Base-by-base conservation (phyloP, 1,139 yeast species). In the Schizosaccharomyces versatilis region DNA sequence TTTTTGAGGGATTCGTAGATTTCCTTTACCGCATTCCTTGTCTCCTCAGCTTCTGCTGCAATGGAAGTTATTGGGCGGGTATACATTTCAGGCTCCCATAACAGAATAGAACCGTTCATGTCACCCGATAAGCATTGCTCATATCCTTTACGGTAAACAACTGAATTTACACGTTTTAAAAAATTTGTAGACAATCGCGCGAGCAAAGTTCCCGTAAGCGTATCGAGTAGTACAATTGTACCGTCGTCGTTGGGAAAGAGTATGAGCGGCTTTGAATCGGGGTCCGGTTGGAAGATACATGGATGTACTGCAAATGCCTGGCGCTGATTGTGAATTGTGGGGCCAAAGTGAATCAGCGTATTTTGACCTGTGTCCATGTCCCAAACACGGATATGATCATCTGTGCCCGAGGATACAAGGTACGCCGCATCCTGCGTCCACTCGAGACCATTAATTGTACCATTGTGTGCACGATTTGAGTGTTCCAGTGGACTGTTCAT, bases 221-320 rank as follows among this genome's bases (percentile, higher is more conserved):
- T 71, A 36, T 84, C 71, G 60, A 73, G 81, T 53, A 84, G 73
- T 53, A 80, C 73, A 0, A 86, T 68, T 61, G 85, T 94, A 3
- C 94, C 93, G 58, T 74, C 79, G 63, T 86, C 95, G 0, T 90
- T 75, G 3, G 93, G 85, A 61, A 78, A 78, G 64, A 84, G 69
- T 49, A 84, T 65, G 62, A 77, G 74, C 58, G 78, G 81, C 42
- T 74, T 63, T 57, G 74, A 77, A 19, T 73, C 71, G 12, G 63
- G 65, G 6, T 62, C 58, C 53, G 62, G 53, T 1, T 72, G 69
- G 32, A 65, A 60, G 52, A 75, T 69, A 49, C 69, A 64, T 38
- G 73, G 71, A 55, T 68, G 69, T 9, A 69, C 60, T 0, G 61
- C 73, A 68, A 60, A 73, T 44, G 57, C 72, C 3, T 32, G 19